Base-by-base conservation (phyloP, 2,329 filamentous ascomycete species). In the Colletotrichum incanum region DNA sequence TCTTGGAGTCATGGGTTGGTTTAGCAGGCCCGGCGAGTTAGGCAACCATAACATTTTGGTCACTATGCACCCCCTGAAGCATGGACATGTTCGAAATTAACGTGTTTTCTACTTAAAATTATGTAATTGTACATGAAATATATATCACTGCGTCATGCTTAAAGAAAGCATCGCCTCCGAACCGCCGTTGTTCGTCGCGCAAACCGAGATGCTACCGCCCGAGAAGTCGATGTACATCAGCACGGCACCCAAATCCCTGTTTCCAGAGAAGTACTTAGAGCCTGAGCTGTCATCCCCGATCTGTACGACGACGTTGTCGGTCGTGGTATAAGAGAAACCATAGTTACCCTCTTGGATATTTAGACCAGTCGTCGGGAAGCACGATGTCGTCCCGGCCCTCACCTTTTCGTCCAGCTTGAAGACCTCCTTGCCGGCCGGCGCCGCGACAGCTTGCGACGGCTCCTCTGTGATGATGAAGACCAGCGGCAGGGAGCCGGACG, bases 161-260 rank as follows among this genome's bases (percentile, higher is more conserved):
- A 65, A 45, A 23, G 50, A 45, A n/a, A 65, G 50, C 5, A 37
- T 9, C 14, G 62, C 50, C 6, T 56, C 62, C 1, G 37, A 31
- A 7, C 62, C 50, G 2, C 62, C 50, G 7, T 45, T 34, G 39
- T 55, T 65, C 11, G 49, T 65, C 12, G 62, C 62, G 18, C 62
- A 65, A 26, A 56, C 31, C 1, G 50, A 56, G 50, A 65, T 47
- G 39, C 50, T 65, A 2, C 62, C 62, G 16, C 62, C 50, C 9
- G 62, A 65, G 18, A 65, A 65, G 26, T 65, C 62, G 1, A 65
- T 47, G 18, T 56, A 65, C 62, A 65, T 65, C 62, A 65, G 39
- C 6, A 50, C 62, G 18, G 62, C 39, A 14, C 62, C 50, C 20
- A 34, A 43, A 8, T 50, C 50, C 11, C 26, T 55, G 39, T 65